Percentiles rank a stretch among this genome's conserved stretches.
Conservation (phyloP, 441 rosid genomes). For the Pelargonium myrrhifolium region DNA sequence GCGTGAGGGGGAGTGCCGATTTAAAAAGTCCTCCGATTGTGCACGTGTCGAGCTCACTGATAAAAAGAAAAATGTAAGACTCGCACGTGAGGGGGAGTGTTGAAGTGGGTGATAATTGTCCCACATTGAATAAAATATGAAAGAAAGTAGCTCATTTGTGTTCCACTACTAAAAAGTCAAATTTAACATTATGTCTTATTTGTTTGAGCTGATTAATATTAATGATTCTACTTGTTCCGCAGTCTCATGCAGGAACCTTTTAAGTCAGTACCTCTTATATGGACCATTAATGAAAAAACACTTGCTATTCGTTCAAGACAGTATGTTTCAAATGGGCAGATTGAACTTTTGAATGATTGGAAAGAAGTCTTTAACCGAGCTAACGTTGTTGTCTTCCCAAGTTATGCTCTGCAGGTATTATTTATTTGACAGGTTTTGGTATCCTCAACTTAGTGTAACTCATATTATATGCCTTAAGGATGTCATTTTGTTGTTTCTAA, state of each 20-base stretch:
- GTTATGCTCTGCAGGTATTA: constrained; percentile 68
- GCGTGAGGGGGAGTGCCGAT: no score
- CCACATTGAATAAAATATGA: no score
- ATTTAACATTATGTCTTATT: constrained; percentile 13
- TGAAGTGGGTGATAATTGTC: no score
- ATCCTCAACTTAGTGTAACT: not conserved
- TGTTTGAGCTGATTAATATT: constrained; percentile 23
- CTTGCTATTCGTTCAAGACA: constrained; percentile 62
- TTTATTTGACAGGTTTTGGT: constrained; percentile 2
- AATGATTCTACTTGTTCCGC: constrained; percentile 38
- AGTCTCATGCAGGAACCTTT: constrained; percentile 97
- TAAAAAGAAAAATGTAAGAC: no score
- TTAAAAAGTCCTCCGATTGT: no score
- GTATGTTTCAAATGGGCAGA: constrained; percentile 56
- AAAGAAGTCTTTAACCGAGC: constrained; percentile 70
- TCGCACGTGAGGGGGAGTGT: no score
- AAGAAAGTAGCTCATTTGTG: no score
- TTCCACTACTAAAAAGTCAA: no score
- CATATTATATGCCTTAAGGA: not conserved
- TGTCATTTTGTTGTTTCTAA: not conserved
- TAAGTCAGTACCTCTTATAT: constrained; percentile 77
- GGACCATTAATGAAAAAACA: constrained; percentile 64
- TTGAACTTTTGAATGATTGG: constrained; percentile 68
- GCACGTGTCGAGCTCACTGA: no score
- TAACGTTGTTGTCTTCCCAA: constrained; percentile 73